Percentiles rank a stretch among this genome's conserved stretches.
phyloP scores from a whole-genome alignment of 225 moss, liverwort and hornwort species.

The Marchantia paleacea region DNA sequence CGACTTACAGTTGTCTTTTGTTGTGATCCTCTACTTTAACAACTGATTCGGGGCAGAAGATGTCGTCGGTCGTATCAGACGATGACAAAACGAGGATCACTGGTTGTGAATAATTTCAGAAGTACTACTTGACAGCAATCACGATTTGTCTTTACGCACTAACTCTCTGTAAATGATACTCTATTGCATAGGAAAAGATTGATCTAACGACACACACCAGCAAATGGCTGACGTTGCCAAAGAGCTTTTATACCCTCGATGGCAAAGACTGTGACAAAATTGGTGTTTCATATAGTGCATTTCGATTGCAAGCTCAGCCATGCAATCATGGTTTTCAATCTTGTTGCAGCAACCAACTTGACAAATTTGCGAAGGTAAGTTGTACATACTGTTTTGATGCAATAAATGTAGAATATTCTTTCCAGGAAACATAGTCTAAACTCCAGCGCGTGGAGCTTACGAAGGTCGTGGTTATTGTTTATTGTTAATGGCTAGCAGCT shows the following conservation, averaged over 20 bases:
- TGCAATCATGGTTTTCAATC: conserved; percentile 32
- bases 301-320: conserved; percentile 25
- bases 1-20: too few relatives aligned
- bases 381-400: too few relatives aligned
- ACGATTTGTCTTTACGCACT: too few relatives aligned
- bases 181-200: conserved; percentile 20
- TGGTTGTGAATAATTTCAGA: too few relatives aligned
- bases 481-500: neutral
- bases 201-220: conserved; percentile 5
- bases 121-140: too few relatives aligned
- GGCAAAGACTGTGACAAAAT: conserved; percentile 37
- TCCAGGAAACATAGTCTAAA: neutral
- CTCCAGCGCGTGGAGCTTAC: neutral
- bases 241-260: conserved; percentile 26
- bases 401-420: neutral
- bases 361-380: conserved; percentile 13
- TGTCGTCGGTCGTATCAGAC: too few relatives aligned
- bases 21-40: too few relatives aligned
- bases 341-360: conserved; percentile 33
- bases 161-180: too few relatives aligned
- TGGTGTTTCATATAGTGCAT: conserved; percentile 24
- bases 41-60: too few relatives aligned
- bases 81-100: too few relatives aligned
- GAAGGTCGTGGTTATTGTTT: neutral
- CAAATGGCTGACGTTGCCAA: conserved; percentile 33